Base-by-base conservation (phyloP, 1,284 basidiomycete species). In the Waitea zeae region DNA sequence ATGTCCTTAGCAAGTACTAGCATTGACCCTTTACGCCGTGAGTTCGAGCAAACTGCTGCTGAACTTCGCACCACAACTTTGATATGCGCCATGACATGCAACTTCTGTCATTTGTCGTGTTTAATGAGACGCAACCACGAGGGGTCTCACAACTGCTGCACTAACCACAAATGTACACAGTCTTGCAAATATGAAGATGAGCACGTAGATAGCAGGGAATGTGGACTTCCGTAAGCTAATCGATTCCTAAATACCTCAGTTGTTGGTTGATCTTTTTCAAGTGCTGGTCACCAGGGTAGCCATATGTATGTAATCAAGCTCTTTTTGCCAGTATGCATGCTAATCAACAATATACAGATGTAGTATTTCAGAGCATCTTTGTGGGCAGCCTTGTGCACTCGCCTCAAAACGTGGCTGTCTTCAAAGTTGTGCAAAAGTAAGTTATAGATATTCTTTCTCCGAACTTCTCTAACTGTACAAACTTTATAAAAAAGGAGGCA, bases 281-380 rank as follows among this genome's bases (percentile, higher is more conserved):
- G 71, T 12, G 70, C 68, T 11, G 70, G 73, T 0, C 71, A 75
- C 38, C 46, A 57, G 5, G 66, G 67, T 12, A 51, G 49, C 5
- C 71, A 74, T 41, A 57, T 70, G 68, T 69, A n/a, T n/a, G n/a
- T n/a, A n/a, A n/a, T n/a, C n/a, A 47, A 33, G 55, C 40, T 31
- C 24, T 9, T n/a, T 9, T 9, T 9, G 9, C 7, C 15, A 7
- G 30, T 7, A 31, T n/a, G 7, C 15, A n/a, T 9, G 7, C 9
- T 11, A 7, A 31, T 7, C 15, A 7, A 14, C 15, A 7, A 9
- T n/a, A n/a, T 14, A 17, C 30, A 72, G 69, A 38, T 73, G 70
- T 40, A 48, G 57, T 18, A 49, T 62, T 1, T 57, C 53, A 13
- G 47, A 51, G n/a, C 71, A 73, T 51, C 44, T 69, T 1, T 74